Evolutionary conservation across 2,329 filamentous ascomycete species (phyloP).

Genomic region (Pseudogymnoascus verrucosus): DNA sequence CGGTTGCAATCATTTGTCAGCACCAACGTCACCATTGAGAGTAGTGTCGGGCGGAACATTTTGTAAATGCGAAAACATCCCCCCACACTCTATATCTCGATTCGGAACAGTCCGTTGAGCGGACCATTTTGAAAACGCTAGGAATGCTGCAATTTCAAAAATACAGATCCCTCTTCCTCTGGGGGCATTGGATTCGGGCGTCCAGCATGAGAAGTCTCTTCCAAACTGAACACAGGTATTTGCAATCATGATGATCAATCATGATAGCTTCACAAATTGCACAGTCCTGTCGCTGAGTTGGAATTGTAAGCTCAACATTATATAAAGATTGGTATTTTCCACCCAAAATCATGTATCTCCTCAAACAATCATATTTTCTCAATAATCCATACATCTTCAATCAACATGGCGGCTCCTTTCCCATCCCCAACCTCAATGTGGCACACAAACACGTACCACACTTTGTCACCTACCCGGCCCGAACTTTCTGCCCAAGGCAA

Average conservation of each 20-base stretch:
- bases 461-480: slow-evolving; percentile 33
- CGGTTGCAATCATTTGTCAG: slow-evolving; percentile 21
- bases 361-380: slow-evolving; percentile 10
- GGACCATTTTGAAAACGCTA: neutral
- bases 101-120: slow-evolving; percentile 7
- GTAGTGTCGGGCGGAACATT: slow-evolving; percentile 21
- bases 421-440: slow-evolving; percentile 33
- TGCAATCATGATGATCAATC: slow-evolving; percentile 10
- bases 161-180: slow-evolving; percentile 10
- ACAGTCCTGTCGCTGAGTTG: slow-evolving; percentile 15
- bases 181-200: slow-evolving; percentile 8
- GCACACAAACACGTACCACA: slow-evolving; percentile 29
- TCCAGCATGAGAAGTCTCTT: neutral
- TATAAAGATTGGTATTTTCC: slow-evolving; percentile 17
- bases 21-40: slow-evolving; percentile 12
- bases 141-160: slow-evolving; percentile 8
- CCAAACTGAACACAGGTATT: neutral
- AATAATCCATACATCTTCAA: slow-evolving; percentile 15
- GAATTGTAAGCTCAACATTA: slow-evolving; percentile 15
- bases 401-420: slow-evolving; percentile 26
- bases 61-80: slow-evolving; percentile 19
- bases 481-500: slow-evolving; percentile 34
- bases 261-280: slow-evolving; percentile 17
- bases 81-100: neutral
- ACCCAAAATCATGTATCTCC: slow-evolving; percentile 11